Percentiles rank a stretch among this genome's conserved stretches.
Evolutionary conservation across 2,329 filamentous ascomycete species (phyloP).

Genomic region (Pseudogymnoascus verrucosus): DNA sequence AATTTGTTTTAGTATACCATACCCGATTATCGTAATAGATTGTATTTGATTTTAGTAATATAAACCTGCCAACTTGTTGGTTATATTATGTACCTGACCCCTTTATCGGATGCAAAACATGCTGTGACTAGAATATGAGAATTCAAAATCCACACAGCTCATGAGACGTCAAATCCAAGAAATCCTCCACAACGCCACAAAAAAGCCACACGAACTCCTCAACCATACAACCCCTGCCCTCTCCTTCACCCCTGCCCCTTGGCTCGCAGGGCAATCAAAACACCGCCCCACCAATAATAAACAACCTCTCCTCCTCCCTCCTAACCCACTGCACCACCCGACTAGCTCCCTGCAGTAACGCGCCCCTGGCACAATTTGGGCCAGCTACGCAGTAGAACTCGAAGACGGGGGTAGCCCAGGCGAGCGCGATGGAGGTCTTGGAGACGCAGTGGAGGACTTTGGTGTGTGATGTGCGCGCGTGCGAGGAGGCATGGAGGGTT

Average conservation of each 20-base stretch:
- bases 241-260: background rate
- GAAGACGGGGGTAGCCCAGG: constrained; percentile 85
- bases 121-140: background rate
- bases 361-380: constrained; percentile 54
- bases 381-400: constrained; percentile 95
- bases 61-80: background rate
- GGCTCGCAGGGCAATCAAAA: constrained; percentile 31
- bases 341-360: constrained; percentile 78
- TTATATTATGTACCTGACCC: background rate
- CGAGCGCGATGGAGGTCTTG: constrained; percentile 69
- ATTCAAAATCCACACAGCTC: background rate
- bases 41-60: background rate
- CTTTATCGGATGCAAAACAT: background rate
- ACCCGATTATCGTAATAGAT: background rate
- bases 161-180: background rate
- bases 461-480: constrained; percentile 73
- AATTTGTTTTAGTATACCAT: background rate
- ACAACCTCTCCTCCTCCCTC: constrained; percentile 84
- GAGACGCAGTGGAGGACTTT: constrained; percentile 78
- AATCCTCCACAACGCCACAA: background rate
- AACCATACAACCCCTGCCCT: background rate
- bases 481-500: constrained; percentile 74
- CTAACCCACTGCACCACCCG: constrained; percentile 87
- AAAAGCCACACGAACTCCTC: background rate
- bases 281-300: constrained; percentile 96